A percentile compares a stretch with the other conserved stretches of the same genome.
These are phyloP conservation scores for Cryomyces minteri DNA, from an alignment of 495 filamentous ascomycete genomes.

Conservation along the genomic window DNA sequence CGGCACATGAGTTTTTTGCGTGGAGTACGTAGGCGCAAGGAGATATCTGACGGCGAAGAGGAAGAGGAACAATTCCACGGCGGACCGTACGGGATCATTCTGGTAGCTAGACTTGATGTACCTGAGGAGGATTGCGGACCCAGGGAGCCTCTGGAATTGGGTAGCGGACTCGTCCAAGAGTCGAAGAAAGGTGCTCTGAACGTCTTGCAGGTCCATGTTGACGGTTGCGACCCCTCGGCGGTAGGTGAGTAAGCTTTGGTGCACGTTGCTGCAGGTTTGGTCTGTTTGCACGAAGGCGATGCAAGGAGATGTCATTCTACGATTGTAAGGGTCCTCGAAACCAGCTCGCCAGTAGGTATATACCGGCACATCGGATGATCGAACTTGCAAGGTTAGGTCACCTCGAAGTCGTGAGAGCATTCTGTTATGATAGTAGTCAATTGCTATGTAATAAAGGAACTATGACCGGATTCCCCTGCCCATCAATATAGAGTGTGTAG, in stretches of 20 bases:
- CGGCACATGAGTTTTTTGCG: conserved; percentile 66
- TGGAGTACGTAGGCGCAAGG: conserved; percentile 77
- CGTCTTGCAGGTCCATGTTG: neutral
- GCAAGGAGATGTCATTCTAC: no score
- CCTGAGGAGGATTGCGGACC: conserved; percentile 81
- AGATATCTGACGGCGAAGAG: conserved; percentile 92
- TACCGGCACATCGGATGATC: conserved; percentile 11
- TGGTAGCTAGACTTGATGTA: conserved; percentile 96
- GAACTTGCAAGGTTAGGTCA: no score
- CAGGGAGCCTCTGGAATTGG: conserved; percentile 70
- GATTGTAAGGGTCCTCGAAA: no score
- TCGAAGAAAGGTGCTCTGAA: neutral
- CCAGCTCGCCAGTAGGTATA: no score
- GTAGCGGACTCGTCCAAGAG: neutral
- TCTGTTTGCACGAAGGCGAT: no score
- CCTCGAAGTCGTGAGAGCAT: no score
- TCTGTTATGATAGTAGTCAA: no score
- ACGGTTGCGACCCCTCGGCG: neutral
- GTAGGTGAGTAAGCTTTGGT: neutral
- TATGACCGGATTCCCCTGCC: no score
- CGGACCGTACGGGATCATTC: conserved; percentile 83
- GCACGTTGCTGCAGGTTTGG: no score
- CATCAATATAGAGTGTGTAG: no score
- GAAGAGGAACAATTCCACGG: conserved; percentile 86
- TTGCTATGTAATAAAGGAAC: no score